phyloP scores from a whole-genome alignment of 768 basidiomycete species.

The Rubroboletus satanas region DNA sequence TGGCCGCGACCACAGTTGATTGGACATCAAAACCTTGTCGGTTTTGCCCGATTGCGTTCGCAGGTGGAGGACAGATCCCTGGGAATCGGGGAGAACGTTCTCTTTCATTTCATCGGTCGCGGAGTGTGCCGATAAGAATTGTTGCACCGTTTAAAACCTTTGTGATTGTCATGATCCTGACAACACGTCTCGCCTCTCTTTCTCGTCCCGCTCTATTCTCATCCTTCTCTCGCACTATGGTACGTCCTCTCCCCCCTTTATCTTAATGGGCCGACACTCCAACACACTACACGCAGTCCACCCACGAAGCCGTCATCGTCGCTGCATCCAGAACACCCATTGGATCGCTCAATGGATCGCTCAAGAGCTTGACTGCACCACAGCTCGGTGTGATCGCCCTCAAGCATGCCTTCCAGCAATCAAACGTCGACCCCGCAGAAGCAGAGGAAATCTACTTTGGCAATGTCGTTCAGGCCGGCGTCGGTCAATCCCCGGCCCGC shows the following conservation, averaged over 20 bases:
- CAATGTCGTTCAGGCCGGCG: conserved; percentile 96
- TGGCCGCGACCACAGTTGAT: too few species aligned
- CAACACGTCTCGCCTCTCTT: conserved; percentile 38
- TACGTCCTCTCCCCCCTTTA: conserved; percentile 22
- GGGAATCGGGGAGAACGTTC: neutral
- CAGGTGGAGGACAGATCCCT: neutral
- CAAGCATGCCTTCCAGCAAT: conserved; percentile 83
- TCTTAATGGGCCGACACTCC: neutral
- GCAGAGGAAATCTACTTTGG: conserved; percentile 98
- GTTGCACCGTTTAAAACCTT: conserved; percentile 16
- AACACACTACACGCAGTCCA: conserved; percentile 25
- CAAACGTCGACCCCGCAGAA: conserved; percentile 70
- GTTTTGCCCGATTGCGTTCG: too few species aligned
- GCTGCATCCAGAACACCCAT: conserved; percentile 92
- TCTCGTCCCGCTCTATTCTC: conserved; percentile 37
- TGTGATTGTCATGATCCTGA: conserved; percentile 37
- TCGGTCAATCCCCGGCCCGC: conserved; percentile 96
- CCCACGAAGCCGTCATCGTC: conserved; percentile 89
- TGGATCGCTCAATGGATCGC: conserved; percentile 84
- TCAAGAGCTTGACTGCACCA: conserved; percentile 86
- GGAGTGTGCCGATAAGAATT: conserved; percentile 20
- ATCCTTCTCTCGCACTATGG: conserved; percentile 47
- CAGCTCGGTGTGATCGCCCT: conserved; percentile 87
- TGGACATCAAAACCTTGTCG: too few species aligned
- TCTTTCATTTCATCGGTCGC: conserved; percentile 8